Evolutionary conservation across 768 basidiomycete genomes (phyloP).

Genomic region (Russula sp.): DNA sequence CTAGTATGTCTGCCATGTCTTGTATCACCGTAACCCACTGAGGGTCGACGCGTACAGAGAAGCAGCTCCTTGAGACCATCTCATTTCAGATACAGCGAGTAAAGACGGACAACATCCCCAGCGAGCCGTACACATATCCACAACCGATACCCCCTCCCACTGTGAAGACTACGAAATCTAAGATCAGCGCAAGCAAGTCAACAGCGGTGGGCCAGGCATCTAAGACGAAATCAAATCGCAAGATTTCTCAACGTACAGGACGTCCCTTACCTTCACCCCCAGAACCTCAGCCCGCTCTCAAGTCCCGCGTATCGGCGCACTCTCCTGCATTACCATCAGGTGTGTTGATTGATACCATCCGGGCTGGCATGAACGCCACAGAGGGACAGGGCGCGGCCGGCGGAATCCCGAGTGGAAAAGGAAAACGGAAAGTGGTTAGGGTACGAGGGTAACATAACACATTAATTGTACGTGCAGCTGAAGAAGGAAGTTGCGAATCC

Average conservation of each 20-base stretch:
- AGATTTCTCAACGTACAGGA: conserved; percentile 31
- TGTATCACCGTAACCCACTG: conserved; percentile 5
- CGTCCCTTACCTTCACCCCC: conserved; percentile 66
- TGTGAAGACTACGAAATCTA: conserved; percentile 35
- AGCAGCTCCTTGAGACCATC: conserved; percentile 73
- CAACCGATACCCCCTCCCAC: conserved; percentile 33
- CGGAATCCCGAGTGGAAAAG: conserved; percentile 27
- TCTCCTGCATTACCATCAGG: conserved; percentile 29
- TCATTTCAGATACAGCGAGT: conserved; percentile 66
- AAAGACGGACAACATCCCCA: conserved; percentile 69
- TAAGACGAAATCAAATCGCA: conserved; percentile 32
- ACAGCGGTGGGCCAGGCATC: conserved; percentile 30
- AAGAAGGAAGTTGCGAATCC: conserved; percentile 11
- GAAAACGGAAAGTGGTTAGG: conserved; percentile 30
- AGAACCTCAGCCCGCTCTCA: conserved; percentile 67
- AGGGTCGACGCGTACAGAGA: conserved; percentile 44
- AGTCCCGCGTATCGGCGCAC: conserved; percentile 46
- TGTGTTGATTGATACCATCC: conserved; percentile 28
- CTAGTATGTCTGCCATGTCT: conserved; percentile 51
- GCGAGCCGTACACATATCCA: conserved; percentile 53
- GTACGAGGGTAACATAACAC: conserved; percentile 24
- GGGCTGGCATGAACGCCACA: conserved; percentile 30
- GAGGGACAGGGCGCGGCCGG: conserved; percentile 23
- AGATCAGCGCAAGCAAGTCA: conserved; percentile 30
- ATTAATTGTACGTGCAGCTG: conserved; percentile 1